Base-by-base conservation (phyloP, 768 basidiomycete species). In the Termitomyces sp. region DNA sequence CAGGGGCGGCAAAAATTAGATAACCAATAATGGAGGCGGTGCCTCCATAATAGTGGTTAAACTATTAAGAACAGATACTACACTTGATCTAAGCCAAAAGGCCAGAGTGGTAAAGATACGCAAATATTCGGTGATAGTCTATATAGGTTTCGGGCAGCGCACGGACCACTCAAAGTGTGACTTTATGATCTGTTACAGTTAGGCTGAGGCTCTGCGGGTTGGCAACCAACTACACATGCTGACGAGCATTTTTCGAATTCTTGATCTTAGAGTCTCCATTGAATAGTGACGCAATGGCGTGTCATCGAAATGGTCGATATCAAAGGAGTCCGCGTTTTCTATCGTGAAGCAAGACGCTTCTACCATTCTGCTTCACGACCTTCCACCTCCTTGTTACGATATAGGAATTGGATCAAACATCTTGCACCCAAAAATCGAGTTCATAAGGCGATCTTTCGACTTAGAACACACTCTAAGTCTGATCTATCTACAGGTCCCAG, bases 71-170 rank as follows among this genome's bases (percentile, higher is more conserved):
- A 91, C 90, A 92, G 90, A 91, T 92, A 91, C 90, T 91, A 92
- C 90, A 92, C 90, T 91, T 91, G 89, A 91, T 92, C 90, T 90
- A 91, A 91, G 90, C 90, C 89, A 91, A 90, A 89, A 90, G 89
- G 88, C 89, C 89, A 89, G 89, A 90, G 88, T 89, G 89, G 88
- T 89, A 81, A 86, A 79, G 59, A 60, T 4, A 11, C 2, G 1
- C 16, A 0, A 0, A n/a, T 7, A 7, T 35, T 48, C 24, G 38
- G 20, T 4, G 5, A 7, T 18, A 28, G 48, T 33, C 58, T 64
- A 63, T 63, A 66, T 63, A 61, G 24, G 46, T 52, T 8, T 6
- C 6, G 48, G 15, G 28, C 2, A 18, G 51, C 38, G 63, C 65
- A 64, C 63, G 63, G 63, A 63, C 62, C 65, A 59, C 18, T 24